Conservation (phyloP, 2,329 filamentous ascomycete species). For the Diaporthe sp. region DNA sequence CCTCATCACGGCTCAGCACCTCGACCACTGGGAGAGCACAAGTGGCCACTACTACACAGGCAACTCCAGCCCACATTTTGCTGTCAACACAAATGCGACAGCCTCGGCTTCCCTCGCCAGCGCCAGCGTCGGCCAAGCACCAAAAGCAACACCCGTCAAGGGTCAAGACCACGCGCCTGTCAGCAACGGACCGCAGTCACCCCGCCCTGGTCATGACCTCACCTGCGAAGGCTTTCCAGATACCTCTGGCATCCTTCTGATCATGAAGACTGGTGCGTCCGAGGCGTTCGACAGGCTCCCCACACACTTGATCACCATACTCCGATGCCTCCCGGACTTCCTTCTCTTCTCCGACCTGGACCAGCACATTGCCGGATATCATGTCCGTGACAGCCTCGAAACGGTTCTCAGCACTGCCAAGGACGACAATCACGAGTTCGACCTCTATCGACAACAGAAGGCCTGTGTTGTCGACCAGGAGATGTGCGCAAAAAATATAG, state of each 20-base stretch:
- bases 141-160: neutral
- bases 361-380: conserved; percentile 55
- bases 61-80: conserved; percentile 34
- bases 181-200: neutral
- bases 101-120: neutral
- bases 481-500: conserved; percentile 51
- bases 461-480: conserved; percentile 57
- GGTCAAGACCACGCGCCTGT: neutral
- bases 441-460: conserved; percentile 57
- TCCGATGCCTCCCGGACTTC: conserved; percentile 64
- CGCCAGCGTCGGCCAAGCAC: neutral
- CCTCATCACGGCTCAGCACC: conserved; percentile 46
- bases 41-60: conserved; percentile 42
- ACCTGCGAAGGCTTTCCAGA: conserved; percentile 51
- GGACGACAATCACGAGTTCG: conserved; percentile 60
- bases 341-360: conserved; percentile 69
- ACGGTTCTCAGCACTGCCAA: conserved; percentile 54
- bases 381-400: conserved; percentile 58
- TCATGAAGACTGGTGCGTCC: conserved; percentile 70
- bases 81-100: neutral
- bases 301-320: conserved; percentile 64
- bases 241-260: conserved; percentile 57
- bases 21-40: conserved; percentile 45
- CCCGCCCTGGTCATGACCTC: conserved; percentile 21
- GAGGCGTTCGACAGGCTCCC: conserved; percentile 65